Conservation (phyloP, 2,329 filamentous ascomycete genomes). For the Pestalotiopsis sp. region DNA sequence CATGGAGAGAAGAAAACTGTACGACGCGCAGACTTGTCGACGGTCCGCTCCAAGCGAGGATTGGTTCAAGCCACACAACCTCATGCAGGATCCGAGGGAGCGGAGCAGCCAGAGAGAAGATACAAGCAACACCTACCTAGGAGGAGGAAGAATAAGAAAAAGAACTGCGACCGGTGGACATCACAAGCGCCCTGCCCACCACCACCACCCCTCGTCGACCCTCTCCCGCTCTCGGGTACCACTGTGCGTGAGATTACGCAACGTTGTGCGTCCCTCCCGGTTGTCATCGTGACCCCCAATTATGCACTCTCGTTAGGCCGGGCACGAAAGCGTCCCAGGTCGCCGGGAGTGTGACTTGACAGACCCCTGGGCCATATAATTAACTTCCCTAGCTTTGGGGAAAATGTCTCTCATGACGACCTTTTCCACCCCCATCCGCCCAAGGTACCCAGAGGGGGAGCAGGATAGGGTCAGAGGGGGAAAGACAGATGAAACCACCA, state of each 20-base stretch:
- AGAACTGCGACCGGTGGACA: not conserved
- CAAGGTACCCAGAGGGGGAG: not conserved
- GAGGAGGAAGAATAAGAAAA: not conserved
- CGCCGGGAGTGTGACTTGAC: not conserved
- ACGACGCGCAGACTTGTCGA: not conserved
- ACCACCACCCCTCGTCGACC: not conserved
- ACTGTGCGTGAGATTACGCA: not conserved
- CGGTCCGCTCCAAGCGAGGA: not conserved
- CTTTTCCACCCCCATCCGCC: not conserved
- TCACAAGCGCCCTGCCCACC: not conserved
- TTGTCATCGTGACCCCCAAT: not conserved
- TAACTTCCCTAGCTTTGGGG: not conserved
- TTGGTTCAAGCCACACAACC: not conserved
- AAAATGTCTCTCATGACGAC: not conserved
- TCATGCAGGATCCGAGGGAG: not conserved
- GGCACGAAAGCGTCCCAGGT: not conserved
- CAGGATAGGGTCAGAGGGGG: not conserved
- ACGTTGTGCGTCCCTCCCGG: not conserved
- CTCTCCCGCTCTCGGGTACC: not conserved
- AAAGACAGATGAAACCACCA: constrained; percentile 18
- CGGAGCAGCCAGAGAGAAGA: not conserved
- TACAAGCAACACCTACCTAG: not conserved
- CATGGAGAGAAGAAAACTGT: no score
- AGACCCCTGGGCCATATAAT: not conserved
- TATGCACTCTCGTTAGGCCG: not conserved